Evolutionary conservation across 1,139 yeast species (phyloP), one percentile per base, ranked within the genome.

Genomic region (Zygoascus meyerae): DNA sequence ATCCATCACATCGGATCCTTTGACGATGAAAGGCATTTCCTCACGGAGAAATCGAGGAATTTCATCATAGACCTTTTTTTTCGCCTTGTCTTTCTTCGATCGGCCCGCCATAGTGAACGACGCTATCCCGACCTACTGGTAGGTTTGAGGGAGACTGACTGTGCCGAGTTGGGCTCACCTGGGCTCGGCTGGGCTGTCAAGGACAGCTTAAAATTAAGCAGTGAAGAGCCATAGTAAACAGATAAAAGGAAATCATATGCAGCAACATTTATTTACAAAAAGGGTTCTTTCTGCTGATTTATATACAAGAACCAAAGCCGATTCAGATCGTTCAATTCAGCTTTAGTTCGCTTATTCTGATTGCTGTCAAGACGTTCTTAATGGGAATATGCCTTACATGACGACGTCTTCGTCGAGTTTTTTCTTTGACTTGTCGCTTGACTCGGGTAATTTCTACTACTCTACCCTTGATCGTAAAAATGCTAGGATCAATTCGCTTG

Each of bases 401-500:
- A 69, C 98, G 79, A 58, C 87, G 78, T 69, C 97, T 81, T 64
- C 83, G 82, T 65, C 85, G 86, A 6, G 83, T 80, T 46, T 75
- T 71, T 54, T 78, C 81, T 63, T 79, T 81, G 40, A 82, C 75
- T 55, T 79, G 74, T 68, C 85, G 77, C 53, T 94, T 95, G 55
- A 85, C 85, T 58, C 86, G 79, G 1, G 97, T 86, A 68, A 87
- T 84, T 61, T 90, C 98, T 30, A 86, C 69, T 41, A 92, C 90
- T 28, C 79, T 78, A 14, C 95, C 98, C 52, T 75, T 80, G 56
- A 92, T 73, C 5, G 78, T 70, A 62, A 74, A 84, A 12, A 82
- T 67, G 1, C 67, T 56, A 9, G 77, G 71, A 52, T 78, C 80
- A 40, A 82, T 71, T 40, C 65, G 58, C 9, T 79, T 77, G 14